Evolutionary conservation across 2,329 filamentous ascomycete genomes (phyloP).

Genomic region (Fusarium anguioides): DNA sequence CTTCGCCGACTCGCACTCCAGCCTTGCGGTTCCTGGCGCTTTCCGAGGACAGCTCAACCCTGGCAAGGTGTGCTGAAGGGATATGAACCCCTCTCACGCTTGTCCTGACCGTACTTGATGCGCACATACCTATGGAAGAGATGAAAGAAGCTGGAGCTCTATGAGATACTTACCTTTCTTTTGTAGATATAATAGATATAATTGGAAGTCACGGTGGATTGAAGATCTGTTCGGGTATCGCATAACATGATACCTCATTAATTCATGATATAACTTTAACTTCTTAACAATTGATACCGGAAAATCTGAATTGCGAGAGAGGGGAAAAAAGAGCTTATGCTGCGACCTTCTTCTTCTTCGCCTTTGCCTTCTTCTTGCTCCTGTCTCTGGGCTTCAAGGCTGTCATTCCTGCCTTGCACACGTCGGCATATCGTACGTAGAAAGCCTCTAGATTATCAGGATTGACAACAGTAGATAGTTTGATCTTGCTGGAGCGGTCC

Average conservation of each 20-base stretch:
- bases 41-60: slow-evolving; percentile 61
- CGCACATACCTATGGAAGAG: background rate
- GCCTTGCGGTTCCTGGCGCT: slow-evolving; percentile 60
- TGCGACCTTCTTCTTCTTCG: slow-evolving; percentile 72
- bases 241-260: slow-evolving; percentile 33
- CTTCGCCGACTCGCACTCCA: slow-evolving; percentile 66
- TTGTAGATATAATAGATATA: slow-evolving; percentile 1
- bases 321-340: slow-evolving; percentile 15
- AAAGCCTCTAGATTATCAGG: slow-evolving; percentile 82
- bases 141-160: background rate
- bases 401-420: slow-evolving; percentile 89
- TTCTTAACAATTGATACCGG: background rate
- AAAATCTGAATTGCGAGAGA: background rate
- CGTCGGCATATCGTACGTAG: slow-evolving; percentile 86
- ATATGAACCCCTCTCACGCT: background rate
- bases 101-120: background rate
- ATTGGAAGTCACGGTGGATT: slow-evolving; percentile 13
- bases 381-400: slow-evolving; percentile 92
- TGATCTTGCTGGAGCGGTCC: slow-evolving; percentile 70
- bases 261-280: slow-evolving; percentile 22
- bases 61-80: slow-evolving; percentile 29
- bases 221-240: slow-evolving; percentile 8
- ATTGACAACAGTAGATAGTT: slow-evolving; percentile 85
- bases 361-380: slow-evolving; percentile 85
- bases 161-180: slow-evolving; percentile 4